Evolutionary conservation across 139 green algal species (phyloP), one percentile per base, ranked within the genome.

Genomic region (Chlamydomonas applanata): DNA sequence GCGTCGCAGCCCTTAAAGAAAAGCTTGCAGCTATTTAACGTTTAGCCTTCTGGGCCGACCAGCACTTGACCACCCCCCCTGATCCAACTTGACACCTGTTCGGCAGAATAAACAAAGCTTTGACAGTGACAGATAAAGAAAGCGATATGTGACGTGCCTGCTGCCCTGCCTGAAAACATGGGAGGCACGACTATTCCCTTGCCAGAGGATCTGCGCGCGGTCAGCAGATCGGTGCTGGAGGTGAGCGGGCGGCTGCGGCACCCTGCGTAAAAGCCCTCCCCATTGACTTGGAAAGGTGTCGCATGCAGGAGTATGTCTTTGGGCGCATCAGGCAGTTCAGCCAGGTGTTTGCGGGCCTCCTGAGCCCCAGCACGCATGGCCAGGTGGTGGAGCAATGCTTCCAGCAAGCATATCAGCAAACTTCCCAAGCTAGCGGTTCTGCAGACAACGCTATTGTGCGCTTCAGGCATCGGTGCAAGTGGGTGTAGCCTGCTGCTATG

Each of bases 291-390:
- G 17, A 9, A 40, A 40, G 16, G 27, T 67, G 59, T 19, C n/a
- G 59, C 59, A 24, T 35, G 71, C 71, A 88, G 79, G 79, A 86
- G 0, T 82, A 89, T 49, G 79, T 86, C 0, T 54, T 72, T 17
- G 61, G 68, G 22, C 53, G 77, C 0, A 64, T 86, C 20, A 69
- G 73, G 29, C 79, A 86, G 49, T 89, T 89, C 65, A 77, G 76
- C 17, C 62, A 66, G 9, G 66, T 79, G 4, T 83, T 86, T 56
- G 80, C 76, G 1, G 33, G 69, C n/a, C 24, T 75, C n/a, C 71
- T 89, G 65, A 71, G 68, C 30, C 68, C 68, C 3, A 27, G 25
- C 4, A 20, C 64, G 3, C 20, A 19, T 35, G 17, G 19, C 20
- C 17, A 25, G 25, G 20, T 32, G 17, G 36, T 71, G 13, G 64